Evolutionary conservation across 768 basidiomycete genomes (phyloP), one percentile per base, ranked within the genome.

Genomic region (Pulveroboletus frians): DNA sequence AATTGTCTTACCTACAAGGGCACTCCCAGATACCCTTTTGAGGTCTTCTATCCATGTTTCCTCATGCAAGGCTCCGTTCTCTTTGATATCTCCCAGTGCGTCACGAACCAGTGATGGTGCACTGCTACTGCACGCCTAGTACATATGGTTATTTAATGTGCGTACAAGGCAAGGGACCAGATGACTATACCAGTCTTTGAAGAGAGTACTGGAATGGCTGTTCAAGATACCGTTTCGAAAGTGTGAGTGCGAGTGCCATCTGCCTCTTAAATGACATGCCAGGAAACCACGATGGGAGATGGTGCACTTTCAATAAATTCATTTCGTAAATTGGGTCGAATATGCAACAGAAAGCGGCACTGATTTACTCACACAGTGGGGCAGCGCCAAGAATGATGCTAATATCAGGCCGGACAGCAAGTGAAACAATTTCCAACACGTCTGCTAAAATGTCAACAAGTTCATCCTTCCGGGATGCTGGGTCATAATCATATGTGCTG

Each of bases 401-500:
- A 1, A 45, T 1, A 6, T 47, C 38, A 8, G 41, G 42, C 5
- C 32, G 43, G 0, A 46, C 5, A 0, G 7, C 21, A 13, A 11
- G 18, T 1, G 10, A 2, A 5, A 30, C 5, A 9, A 18, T 13
- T 1, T 50, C n/a, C 15, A 47, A 32, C 3, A 43, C 32, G 2
- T 50, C 43, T 11, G 15, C 41, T 0, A 18, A 10, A 5, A 41
- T 35, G 9, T 40, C 23, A 6, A 50, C 26, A 1, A 56, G 11
- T 13, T 54, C 40, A 14, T 58, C 56, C 9, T 51, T 38, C 17
- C 38, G 43, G 14, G 48, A 45, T 32, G 8, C 18, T 5, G 54
- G 54, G 15, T 60, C 51, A 21, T 60, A 60, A 38, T 57, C 40
- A 5, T 60, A 60, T 1, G 41, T 37, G 8, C 54, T 44, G 15